Percentiles rank a stretch among this genome's conserved stretches.
These are phyloP conservation scores for Entomortierella chlamydospora DNA, from an alignment of 192 early-diverging fungal species.

Conservation along the genomic window DNA sequence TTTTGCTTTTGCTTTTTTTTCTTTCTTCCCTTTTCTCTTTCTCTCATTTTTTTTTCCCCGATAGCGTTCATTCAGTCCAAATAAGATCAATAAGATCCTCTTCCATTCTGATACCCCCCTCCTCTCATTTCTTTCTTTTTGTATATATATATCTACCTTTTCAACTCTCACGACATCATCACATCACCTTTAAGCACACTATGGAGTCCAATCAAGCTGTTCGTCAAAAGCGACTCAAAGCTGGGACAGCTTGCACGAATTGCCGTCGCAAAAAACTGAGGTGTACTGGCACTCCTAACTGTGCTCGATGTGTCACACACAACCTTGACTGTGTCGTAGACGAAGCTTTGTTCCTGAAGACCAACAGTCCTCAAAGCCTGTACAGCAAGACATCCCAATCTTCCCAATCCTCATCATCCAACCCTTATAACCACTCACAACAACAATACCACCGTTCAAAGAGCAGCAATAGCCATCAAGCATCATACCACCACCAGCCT, in stretches of 20 bases:
- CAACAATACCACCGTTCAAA: slow-evolving; percentile 18
- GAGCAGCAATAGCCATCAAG: neutral
- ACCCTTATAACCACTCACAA: neutral
- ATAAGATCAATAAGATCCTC: neutral
- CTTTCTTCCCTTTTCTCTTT: neutral
- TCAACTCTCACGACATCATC: neutral
- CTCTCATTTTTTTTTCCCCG: neutral
- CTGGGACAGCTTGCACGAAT: slow-evolving; percentile 51
- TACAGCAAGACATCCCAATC: slow-evolving; percentile 3
- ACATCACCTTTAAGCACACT: neutral
- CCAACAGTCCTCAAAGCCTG: slow-evolving; percentile 33
- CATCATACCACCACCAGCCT: slow-evolving; percentile 3
- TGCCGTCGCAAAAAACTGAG: slow-evolving; percentile 52
- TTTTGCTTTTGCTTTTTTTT: neutral
- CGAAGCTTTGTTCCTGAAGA: slow-evolving; percentile 52
- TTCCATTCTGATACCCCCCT: neutral
- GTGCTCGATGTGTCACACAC: slow-evolving; percentile 44
- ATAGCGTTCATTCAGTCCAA: neutral
- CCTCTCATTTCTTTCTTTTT: neutral
- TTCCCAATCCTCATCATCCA: slow-evolving; percentile 10
- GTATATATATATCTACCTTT: neutral
- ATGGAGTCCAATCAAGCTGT: slow-evolving; percentile 23
- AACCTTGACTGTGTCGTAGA: slow-evolving; percentile 51
- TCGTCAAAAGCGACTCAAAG: slow-evolving; percentile 52
- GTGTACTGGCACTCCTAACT: slow-evolving; percentile 47